phyloP scores from a whole-genome alignment of 345 rosid species.

The Hibiscus syriacus region DNA sequence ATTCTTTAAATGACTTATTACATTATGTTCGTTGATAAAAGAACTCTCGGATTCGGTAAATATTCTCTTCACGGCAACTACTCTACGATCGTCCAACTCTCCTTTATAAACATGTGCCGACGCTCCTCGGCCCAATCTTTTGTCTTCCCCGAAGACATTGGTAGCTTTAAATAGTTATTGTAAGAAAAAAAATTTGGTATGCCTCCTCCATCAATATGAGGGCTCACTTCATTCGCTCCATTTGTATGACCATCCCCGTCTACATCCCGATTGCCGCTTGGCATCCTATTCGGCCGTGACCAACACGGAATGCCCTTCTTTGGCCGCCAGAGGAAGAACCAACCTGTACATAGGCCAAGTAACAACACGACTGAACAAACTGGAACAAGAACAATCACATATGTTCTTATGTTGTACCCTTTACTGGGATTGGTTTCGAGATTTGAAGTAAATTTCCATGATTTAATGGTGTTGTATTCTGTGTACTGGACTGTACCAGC shows the following conservation, averaged over 20 bases:
- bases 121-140: neutral
- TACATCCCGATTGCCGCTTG: neutral
- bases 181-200: neutral
- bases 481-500: conserved; percentile 18
- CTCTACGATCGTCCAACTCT: neutral
- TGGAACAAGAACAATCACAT: neutral
- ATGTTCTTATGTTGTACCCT: neutral
- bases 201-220: neutral
- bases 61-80: conserved; percentile 1
- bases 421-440: conserved; percentile 1
- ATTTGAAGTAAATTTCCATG: conserved; percentile 37
- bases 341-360: neutral
- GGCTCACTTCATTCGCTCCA: too few relatives aligned
- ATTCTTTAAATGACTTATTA: neutral
- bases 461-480: conserved; percentile 15
- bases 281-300: neutral
- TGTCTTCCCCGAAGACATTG: neutral
- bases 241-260: neutral
- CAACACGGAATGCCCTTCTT: neutral
- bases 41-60: neutral
- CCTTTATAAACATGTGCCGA: neutral
- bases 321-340: neutral
- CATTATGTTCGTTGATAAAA: neutral
- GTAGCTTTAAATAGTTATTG: neutral
- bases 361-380: neutral